Base-by-base conservation (phyloP, 1,284 basidiomycete species). In the Cryptococcus hybrid region DNA sequence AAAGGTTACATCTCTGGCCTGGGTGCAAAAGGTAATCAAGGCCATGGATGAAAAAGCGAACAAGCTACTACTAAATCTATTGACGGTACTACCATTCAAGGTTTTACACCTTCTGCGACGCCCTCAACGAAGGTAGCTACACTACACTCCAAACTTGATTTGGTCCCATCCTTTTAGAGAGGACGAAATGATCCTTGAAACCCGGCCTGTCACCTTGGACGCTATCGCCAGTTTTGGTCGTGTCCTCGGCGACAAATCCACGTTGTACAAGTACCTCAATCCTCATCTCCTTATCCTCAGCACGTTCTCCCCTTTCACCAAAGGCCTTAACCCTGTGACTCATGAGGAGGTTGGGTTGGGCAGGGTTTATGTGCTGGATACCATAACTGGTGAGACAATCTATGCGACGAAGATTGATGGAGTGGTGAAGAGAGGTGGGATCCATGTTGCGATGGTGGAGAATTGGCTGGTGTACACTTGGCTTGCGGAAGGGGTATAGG, bases 181-280 rank as follows among this genome's bases (percentile, higher is more conserved):
- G 12, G 85, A 87, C 65, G 81, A 84, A 40, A 79, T 86, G 18
- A 76, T 82, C 45, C 36, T 61, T 4, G 59, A 60, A 2, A 59
- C 58, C 34, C 43, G 59, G 2, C 63, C 71, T 0, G 64, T 72
- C 7, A 49, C 67, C 7, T 66, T 59, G 24, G 84, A 82, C 15
- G 82, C 84, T 3, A 80, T 91, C 30, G 91, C 92, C 0, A 89
- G 87, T 3, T 78, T 88, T 15, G 93, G 92, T 7, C 87, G 87
- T 66, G 92, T 95, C 3, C 80, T 91, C 2, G 92, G 90, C 5
- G 88, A 96, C 75, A 85, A 94, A 57, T 85, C 85, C 35, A 93
- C 92, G 44, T 76, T 97, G 55, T 95, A 96, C 83, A 98, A 98
- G 80, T 96, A 95, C 73, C 83, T 97, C 62, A 95, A 95, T 73